Base-by-base conservation (phyloP, 164 flowering plant species). In the Magnolia sinica region DNA sequence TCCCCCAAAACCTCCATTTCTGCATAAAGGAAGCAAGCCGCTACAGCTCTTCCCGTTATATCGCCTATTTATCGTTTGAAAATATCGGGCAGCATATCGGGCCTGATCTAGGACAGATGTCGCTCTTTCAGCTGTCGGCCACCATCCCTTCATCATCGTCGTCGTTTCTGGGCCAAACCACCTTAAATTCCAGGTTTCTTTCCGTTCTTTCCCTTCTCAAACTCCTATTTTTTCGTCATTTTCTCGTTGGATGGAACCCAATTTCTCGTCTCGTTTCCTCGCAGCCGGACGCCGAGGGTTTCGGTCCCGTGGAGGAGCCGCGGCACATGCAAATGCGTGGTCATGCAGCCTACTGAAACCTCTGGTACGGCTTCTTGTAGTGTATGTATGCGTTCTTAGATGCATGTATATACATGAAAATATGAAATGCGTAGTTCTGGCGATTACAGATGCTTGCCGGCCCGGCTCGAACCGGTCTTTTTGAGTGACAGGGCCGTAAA, bases 131-230 rank as follows among this genome's bases (percentile, higher is more conserved):
- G 71, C 68, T 84, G 50, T 80, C 86, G 4, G 22, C 88, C 61
- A 80, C 90, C 7, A 65, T 88, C 64, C 86, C 93, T 13, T 88
- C 96, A 0, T 87, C 92, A 22, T 84, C 91, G 3, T 89, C 92
- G 13, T 70, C 89, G 29, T 86, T 89, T 77, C 64, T 88, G 7
- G 87, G 83, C 18, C 88, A 80, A 31, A 63, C 74, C 76, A 82
- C n/a, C 79, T 58, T 81, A 27, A 76, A 72, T 75, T 72, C 83
- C 73, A 85, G 89, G 90, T 89, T 18, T 49, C 20, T 78, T 50
- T 11, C 20, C 7, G 1, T 68, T 20, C 65, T 45, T 18, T 51
- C 61, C 19, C 68, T 70, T 37, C 37, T 55, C 70, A 5, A 23
- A 14, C 50, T 70, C 51, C 3, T 27, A 27, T 22, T 2, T 31